Conservation (phyloP, 257 asterid species). For the Nicotiana tabacum region DNA sequence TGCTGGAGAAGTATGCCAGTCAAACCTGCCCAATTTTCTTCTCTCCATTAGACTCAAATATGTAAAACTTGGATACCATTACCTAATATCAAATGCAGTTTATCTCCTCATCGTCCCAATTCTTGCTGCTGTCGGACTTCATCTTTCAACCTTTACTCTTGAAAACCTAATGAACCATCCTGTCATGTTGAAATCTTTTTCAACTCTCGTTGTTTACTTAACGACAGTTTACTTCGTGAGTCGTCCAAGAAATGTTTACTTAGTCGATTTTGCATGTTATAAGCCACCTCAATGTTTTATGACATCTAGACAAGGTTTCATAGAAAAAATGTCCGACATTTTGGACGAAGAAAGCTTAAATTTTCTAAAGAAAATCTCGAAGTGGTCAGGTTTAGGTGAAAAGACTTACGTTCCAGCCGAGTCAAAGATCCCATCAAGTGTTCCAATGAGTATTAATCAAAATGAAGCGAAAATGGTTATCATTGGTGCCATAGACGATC, state of each 20-base stretch:
- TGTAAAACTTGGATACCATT: constrained; percentile 35
- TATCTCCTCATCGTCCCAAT: constrained; percentile 26
- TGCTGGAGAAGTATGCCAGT: not conserved
- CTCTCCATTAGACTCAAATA: constrained; percentile 30
- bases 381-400: constrained; percentile 40
- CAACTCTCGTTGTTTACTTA: constrained; percentile 26
- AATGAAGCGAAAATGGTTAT: not conserved
- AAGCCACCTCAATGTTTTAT: constrained; percentile 25
- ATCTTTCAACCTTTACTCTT: constrained; percentile 21
- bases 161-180: constrained; percentile 25
- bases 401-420: constrained; percentile 17
- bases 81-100: constrained; percentile 30
- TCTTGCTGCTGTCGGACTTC: constrained; percentile 21
- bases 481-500: not conserved
- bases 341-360: constrained; percentile 22
- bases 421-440: not conserved
- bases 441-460: not conserved
- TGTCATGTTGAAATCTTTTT: constrained; percentile 19
- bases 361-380: constrained; percentile 30
- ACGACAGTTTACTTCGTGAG: constrained; percentile 22
- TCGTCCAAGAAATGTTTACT: constrained; percentile 35
- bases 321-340: constrained; percentile 1
- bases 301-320: constrained; percentile 12
- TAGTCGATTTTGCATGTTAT: constrained; percentile 39
- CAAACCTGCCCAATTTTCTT: constrained; percentile 11